A percentile compares a stretch with the other conserved stretches of the same genome.
Evolutionary conservation across 768 basidiomycete species (phyloP).

Genomic region (Psilocybe sp.): DNA sequence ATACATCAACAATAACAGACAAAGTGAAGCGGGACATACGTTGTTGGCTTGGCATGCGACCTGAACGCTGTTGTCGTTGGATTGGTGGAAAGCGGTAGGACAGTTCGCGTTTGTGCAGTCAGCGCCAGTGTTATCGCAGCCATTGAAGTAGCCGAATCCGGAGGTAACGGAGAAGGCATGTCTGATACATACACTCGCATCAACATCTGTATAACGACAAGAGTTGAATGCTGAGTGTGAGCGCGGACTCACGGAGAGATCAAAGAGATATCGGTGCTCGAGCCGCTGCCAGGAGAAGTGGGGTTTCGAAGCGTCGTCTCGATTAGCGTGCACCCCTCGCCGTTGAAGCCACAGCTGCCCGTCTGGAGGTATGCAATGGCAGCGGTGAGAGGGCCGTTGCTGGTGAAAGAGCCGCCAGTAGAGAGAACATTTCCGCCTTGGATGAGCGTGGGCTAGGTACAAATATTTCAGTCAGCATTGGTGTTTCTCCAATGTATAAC

Average conservation of each 20-base stretch:
- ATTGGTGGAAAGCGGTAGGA: conserved; percentile 31
- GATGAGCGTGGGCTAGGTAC: conserved; percentile 27
- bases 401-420: conserved; percentile 8
- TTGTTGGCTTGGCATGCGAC: conserved; percentile 33
- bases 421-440: conserved; percentile 21
- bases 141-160: conserved; percentile 41
- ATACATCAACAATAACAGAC: not conserved
- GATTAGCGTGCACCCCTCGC: conserved; percentile 23
- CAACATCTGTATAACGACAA: too few relatives aligned
- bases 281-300: conserved; percentile 9
- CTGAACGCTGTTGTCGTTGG: conserved; percentile 33
- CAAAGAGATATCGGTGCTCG: conserved; percentile 17
- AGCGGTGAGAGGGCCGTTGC: conserved; percentile 17
- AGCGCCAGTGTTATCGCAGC: conserved; percentile 37
- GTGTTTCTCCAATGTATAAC: not conserved
- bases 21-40: conserved; percentile 26
- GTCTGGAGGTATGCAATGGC: conserved; percentile 29
- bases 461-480: not conserved
- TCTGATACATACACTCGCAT: conserved; percentile 16
- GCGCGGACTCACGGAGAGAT: conserved; percentile 40
- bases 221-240: too few relatives aligned
- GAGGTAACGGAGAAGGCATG: conserved; percentile 36
- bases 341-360: conserved; percentile 28
- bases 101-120: conserved; percentile 35
- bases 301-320: conserved; percentile 34